Percentiles rank a stretch among this genome's conserved stretches.
These are phyloP conservation scores for Euphorbia celastroides DNA, from an alignment of 441 rosid genomes.

Conservation along the genomic window DNA sequence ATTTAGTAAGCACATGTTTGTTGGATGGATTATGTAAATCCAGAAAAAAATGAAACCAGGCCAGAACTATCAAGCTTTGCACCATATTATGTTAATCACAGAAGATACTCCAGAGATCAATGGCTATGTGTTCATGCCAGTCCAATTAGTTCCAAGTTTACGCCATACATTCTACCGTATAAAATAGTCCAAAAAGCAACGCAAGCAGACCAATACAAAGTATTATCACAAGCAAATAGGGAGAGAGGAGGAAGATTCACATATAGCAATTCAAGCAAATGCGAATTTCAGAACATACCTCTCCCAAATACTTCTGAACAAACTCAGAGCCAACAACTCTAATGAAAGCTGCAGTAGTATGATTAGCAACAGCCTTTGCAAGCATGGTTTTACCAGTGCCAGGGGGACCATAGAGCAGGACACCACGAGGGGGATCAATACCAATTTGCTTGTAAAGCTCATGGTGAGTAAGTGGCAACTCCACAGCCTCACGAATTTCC, in stretches of 20 bases:
- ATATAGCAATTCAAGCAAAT: neutral
- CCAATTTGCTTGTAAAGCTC: slow-evolving; percentile 97
- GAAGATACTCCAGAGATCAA: neutral
- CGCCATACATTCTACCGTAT: neutral
- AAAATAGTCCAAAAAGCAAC: neutral
- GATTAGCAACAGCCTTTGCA: slow-evolving; percentile 98
- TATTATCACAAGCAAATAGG: neutral
- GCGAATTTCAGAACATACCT: slow-evolving; percentile 40
- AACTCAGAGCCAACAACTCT: slow-evolving; percentile 99
- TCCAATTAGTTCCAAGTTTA: neutral
- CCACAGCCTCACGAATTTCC: slow-evolving; percentile 99
- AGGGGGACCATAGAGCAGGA: slow-evolving; percentile 95
- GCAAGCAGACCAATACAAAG: neutral
- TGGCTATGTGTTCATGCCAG: neutral
- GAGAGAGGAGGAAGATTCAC: neutral
- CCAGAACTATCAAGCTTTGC: neutral
- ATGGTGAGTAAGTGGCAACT: slow-evolving; percentile 92
- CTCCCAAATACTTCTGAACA: slow-evolving; percentile 98
- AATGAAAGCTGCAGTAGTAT: slow-evolving; percentile 96
- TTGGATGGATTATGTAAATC: neutral
- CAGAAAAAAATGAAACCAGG: neutral
- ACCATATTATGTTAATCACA: neutral
- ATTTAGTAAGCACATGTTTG: neutral
- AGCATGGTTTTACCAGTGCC: slow-evolving; percentile 99
- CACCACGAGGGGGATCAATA: slow-evolving; percentile 98